phyloP scores from a whole-genome alignment of 768 basidiomycete species.

The Lentinula lateritia region DNA sequence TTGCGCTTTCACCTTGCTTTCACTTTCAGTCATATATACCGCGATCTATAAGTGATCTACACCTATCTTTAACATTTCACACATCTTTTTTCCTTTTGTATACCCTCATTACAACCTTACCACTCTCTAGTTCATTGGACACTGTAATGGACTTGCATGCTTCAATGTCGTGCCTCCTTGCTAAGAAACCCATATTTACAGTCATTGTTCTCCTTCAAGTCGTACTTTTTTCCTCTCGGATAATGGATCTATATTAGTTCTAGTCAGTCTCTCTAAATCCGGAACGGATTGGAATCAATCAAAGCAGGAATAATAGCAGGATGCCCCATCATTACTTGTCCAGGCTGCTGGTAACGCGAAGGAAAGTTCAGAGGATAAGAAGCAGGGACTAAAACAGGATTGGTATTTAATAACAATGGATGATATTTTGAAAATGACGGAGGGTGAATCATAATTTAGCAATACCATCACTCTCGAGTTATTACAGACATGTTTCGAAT shows the following conservation, averaged over 20 bases:
- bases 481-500: too few relatives aligned
- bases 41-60: not conserved
- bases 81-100: not conserved
- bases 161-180: not conserved
- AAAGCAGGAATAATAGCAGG: too few relatives aligned
- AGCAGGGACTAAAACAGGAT: too few relatives aligned
- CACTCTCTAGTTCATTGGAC: not conserved
- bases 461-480: too few relatives aligned
- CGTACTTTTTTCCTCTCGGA: not conserved
- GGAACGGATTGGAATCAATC: too few relatives aligned
- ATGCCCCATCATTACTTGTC: too few relatives aligned
- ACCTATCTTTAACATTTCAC: not conserved
- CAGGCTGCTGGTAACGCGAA: too few relatives aligned
- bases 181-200: not conserved
- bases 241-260: not conserved
- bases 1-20: not conserved
- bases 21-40: not conserved
- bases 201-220: not conserved
- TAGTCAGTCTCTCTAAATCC: not conserved
- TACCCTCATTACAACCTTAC: not conserved
- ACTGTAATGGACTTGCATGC: not conserved
- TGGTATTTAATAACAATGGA: too few relatives aligned
- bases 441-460: too few relatives aligned
- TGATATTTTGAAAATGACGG: too few relatives aligned
- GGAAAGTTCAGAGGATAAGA: too few relatives aligned